Base-by-base conservation (phyloP, 495 filamentous ascomycete species). In the Polyplosphaeria fusca region DNA sequence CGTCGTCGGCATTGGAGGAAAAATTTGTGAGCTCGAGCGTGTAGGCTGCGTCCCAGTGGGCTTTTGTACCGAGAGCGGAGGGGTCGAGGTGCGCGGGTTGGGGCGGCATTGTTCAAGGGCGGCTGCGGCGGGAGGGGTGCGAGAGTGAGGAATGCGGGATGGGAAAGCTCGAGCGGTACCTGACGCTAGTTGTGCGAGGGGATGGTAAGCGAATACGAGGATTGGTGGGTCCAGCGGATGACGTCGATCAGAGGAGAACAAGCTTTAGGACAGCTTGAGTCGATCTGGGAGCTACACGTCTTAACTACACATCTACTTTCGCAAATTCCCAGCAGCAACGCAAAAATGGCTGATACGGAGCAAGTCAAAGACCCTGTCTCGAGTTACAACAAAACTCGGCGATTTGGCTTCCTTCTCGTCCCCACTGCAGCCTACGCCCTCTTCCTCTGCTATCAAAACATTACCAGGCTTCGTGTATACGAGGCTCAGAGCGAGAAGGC, bases 21-120 rank as follows among this genome's bases (percentile, higher is more conserved):
- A 86, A 80, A 71, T 88, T 89, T 44, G 58, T 52, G 30, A 86
- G 66, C 62, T 89, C 86, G 52, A 55, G 64, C 0, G 70, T 67
- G 76, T 89, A 89, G 64, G 85, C 74, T 25, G 62, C 62, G 66
- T 89, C 86, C 86, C 86, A 89, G 74, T 88, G 87, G 70, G 84
- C 76, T 70, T 83, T 87, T 32, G 83, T 86, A 27, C 85, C 85
- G 9, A 88, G 76, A 50, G 78, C 73, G 19, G 80, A 85, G 37
- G 85, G 82, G 44, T 81, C 71, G 25, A 88, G 81, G 61, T 83
- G 78, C 2, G 44, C 9, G 0, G 52, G 20, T 38, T n/a, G 52
- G 12, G 32, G 25, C 47, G 5, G 24, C 18, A 39, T 18, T 5
- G 32, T 13, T 4, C 38, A 7, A 5, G 22, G 23, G 4, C 3